phyloP scores from a whole-genome alignment of 352 stramenopile species.

The Phytophthora sojae region DNA sequence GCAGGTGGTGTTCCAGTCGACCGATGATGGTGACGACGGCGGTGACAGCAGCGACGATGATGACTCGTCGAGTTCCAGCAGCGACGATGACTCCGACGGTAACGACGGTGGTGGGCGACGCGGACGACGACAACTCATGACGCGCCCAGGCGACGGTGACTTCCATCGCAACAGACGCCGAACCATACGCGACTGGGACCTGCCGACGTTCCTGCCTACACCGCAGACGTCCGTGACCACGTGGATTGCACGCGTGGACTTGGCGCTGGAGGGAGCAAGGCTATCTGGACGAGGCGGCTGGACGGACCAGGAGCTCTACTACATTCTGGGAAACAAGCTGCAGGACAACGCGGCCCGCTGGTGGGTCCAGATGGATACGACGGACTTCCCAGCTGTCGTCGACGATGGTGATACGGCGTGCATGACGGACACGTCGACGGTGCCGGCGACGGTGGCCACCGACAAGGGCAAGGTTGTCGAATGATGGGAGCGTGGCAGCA shows the following conservation, averaged over 20 bases:
- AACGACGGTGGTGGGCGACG: not conserved
- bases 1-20: not conserved
- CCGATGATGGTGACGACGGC: not conserved
- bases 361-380: not conserved
- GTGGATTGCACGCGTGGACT: not conserved
- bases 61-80: no score
- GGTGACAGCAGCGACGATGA: no score
- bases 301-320: not conserved
- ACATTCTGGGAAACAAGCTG: not conserved
- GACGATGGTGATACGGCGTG: no score
- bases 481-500: no score
- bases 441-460: no score
- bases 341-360: not conserved
- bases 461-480: no score
- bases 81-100: not conserved
- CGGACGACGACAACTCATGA: no score
- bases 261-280: not conserved
- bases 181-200: not conserved
- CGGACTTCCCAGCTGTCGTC: not conserved
- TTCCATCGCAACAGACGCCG: not conserved
- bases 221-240: not conserved
- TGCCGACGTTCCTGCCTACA: not conserved
- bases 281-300: not conserved
- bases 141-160: no score
- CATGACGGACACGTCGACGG: no score